Percentiles rank a stretch among this genome's conserved stretches.
phyloP scores from a whole-genome alignment of 495 filamentous ascomycete genomes.

The Massariosphaeria phaeospora region DNA sequence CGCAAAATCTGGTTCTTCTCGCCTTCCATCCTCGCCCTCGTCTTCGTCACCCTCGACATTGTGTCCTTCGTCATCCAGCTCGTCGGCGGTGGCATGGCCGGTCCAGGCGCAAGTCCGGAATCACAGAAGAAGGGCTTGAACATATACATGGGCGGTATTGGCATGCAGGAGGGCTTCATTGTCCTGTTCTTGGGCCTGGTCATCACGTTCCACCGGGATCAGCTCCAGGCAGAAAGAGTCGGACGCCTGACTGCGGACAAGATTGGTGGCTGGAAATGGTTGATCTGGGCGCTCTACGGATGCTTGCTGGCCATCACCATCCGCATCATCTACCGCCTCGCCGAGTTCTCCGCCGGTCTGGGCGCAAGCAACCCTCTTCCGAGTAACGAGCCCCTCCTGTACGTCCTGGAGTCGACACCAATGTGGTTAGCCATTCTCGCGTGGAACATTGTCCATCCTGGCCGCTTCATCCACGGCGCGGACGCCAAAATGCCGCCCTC shows the following conservation, averaged over 20 bases:
- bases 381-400: slow-evolving; percentile 52
- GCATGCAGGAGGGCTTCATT: slow-evolving; percentile 58
- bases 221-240: slow-evolving; percentile 29
- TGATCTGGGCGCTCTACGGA: slow-evolving; percentile 51
- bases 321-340: slow-evolving; percentile 56
- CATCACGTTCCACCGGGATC: slow-evolving; percentile 47
- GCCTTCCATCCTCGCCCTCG: slow-evolving; percentile 46
- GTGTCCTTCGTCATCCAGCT: slow-evolving; percentile 58
- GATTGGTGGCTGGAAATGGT: slow-evolving; percentile 39
- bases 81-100: slow-evolving; percentile 48
- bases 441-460: slow-evolving; percentile 51
- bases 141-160: slow-evolving; percentile 59
- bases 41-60: slow-evolving; percentile 62
- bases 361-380: slow-evolving; percentile 43
- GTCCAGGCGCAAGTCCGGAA: slow-evolving; percentile 15
- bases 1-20: slow-evolving; percentile 48
- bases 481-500: too few species aligned
- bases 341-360: slow-evolving; percentile 49
- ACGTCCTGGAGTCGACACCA: slow-evolving; percentile 53
- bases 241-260: background rate
- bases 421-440: slow-evolving; percentile 52
- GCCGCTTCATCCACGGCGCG: too few species aligned
- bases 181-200: slow-evolving; percentile 48
- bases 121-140: slow-evolving; percentile 47
- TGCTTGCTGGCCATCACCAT: slow-evolving; percentile 50